Percentiles rank a stretch among this genome's conserved stretches.
phyloP scores from a whole-genome alignment of 2,329 filamentous ascomycete species.

The Coniella lustricola region DNA sequence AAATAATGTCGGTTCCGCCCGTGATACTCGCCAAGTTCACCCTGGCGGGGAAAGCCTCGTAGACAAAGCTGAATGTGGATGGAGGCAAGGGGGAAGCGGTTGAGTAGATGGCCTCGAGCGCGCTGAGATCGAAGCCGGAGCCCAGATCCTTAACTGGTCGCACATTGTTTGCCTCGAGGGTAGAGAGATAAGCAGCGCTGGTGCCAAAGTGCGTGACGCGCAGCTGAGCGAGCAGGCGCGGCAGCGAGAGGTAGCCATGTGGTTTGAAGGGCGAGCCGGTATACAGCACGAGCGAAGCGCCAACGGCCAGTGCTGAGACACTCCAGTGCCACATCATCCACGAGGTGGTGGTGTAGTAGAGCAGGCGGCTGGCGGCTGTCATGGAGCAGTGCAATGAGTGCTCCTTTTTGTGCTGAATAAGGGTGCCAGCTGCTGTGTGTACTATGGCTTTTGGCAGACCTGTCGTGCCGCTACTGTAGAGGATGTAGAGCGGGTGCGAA shows the following conservation, averaged over 20 bases:
- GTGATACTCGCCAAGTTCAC: conserved; percentile 91
- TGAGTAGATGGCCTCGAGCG: conserved; percentile 80
- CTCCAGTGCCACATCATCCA: conserved; percentile 99
- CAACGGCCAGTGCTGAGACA: conserved; percentile 75
- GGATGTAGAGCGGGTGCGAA: conserved; percentile 85
- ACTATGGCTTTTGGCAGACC: conserved; percentile 86
- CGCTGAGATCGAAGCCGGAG: conserved; percentile 48
- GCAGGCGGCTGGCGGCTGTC: conserved; percentile 61
- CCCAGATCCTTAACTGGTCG: conserved; percentile 48
- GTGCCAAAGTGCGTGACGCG: conserved; percentile 91
- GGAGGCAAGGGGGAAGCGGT: conserved; percentile 89
- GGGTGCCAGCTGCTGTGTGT: conserved; percentile 80
- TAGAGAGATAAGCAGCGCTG: conserved; percentile 84
- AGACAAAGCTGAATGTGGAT: conserved; percentile 87
- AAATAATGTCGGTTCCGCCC: conserved; percentile 93
- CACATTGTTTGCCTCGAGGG: conserved; percentile 73
- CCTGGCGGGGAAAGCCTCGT: conserved; percentile 69
- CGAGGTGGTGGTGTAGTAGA: conserved; percentile 91
- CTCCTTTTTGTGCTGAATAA: conserved; percentile 97
- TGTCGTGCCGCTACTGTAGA: conserved; percentile 91
- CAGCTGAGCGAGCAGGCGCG: conserved; percentile 71
- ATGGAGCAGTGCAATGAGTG: conserved; percentile 83
- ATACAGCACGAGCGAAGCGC: conserved; percentile 79
- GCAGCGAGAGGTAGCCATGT: conserved; percentile 72
- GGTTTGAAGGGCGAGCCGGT: conserved; percentile 86